These are phyloP conservation scores for Aspergillus oerlinghausenensis DNA, from an alignment of 2,329 filamentous ascomycete genomes.

Conservation along the genomic window DNA sequence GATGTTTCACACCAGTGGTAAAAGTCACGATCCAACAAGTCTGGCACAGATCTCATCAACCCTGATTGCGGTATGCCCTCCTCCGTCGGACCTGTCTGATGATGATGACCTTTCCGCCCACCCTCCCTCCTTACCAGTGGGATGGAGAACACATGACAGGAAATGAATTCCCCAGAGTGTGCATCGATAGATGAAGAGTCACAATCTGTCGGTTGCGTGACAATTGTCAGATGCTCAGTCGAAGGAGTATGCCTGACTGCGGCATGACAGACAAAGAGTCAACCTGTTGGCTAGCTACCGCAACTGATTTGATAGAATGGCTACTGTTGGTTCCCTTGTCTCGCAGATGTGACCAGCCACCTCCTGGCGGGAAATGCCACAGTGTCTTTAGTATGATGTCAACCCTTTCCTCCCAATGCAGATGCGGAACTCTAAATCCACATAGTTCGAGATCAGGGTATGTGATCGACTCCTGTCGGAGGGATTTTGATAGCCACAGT, in stretches of 20 bases:
- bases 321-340: conserved; percentile 9
- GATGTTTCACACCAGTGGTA: conserved; percentile 5
- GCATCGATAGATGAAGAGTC: conserved; percentile 8
- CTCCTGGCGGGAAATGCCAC: conserved; percentile 5
- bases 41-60: conserved; percentile 1
- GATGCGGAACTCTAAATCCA: conserved; percentile 15
- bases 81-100: conserved; percentile 5
- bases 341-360: conserved; percentile 17
- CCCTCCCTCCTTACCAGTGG: background rate
- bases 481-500: conserved; percentile 8
- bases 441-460: conserved; percentile 12
- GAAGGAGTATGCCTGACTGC: conserved; percentile 12
- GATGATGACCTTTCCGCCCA: conserved; percentile 3
- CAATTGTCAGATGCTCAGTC: conserved; percentile 19
- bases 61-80: conserved; percentile 13
- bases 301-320: conserved; percentile 20
- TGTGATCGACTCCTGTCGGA: conserved; percentile 11
- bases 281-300: conserved; percentile 16
- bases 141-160: conserved; percentile 11
- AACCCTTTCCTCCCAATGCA: conserved; percentile 16
- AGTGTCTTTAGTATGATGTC: conserved; percentile 22
- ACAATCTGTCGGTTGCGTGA: conserved; percentile 10
- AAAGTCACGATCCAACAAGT: conserved; percentile 2
- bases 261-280: conserved; percentile 15
- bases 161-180: conserved; percentile 4